Evolutionary conservation across 2,329 filamentous ascomycete genomes (phyloP), one percentile per base, ranked within the genome.

Genomic region (Neonectria punicea): DNA sequence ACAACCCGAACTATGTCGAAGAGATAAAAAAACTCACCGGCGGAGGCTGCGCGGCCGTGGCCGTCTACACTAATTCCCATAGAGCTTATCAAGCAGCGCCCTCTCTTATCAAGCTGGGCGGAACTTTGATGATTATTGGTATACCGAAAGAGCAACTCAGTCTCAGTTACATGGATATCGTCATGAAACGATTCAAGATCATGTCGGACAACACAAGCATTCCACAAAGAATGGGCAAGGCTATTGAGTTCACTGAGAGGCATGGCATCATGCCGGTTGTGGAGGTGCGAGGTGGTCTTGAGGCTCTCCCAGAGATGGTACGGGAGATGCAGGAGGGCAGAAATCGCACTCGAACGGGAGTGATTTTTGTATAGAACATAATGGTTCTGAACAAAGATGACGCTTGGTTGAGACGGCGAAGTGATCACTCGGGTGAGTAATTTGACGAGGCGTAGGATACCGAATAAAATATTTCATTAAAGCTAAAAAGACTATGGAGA

Each of bases 61-160:
- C 80, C 3, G 78, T 83, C 2, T 83, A 80, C 70, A 80, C 78
- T 22, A 74, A 74, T 2, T 72, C 74, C 3, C 53, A 67, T 3
- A 55, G 61, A 4, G 71, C 71, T 5, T 72, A 72, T 46, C 50
- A 70, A 11, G 55, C 60, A 8, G 80, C 80, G 1, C 75, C 78
- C 5, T 66, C 73, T 10, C 69, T 82, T 11, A 71, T 83, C 22
- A 70, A 77, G 41, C 70, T 79, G 4, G 77, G 78, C 9, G 81
- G 81, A 9, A 71, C 80, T 5, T 65, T 83, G 50, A 82, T 83
- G 81, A 73, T 82, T 6, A 77, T 82, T 53, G 81, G 81, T 4
- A 79, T 83, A 53, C 75, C 80, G 5, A 70, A 75, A 1, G 76
- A 80, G 56, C 72, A 76, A 5, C 61, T 83, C 11, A 73, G 76